Evolutionary conservation across 2,329 filamentous ascomycete species (phyloP).

Genomic region (Diplocarpon rosae): DNA sequence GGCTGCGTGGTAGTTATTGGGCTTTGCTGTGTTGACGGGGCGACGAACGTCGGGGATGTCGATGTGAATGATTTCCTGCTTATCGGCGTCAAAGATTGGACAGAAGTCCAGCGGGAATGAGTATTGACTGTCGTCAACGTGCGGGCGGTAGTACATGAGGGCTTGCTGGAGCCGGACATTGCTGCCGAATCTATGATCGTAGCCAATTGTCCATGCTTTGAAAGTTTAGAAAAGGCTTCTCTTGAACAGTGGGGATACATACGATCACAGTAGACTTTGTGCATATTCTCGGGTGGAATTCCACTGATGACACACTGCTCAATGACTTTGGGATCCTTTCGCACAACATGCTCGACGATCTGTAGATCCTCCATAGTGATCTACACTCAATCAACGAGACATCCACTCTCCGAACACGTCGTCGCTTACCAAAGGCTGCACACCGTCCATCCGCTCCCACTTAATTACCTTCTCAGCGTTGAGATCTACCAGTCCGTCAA

Average conservation of each 20-base stretch:
- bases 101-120: constrained; percentile 88
- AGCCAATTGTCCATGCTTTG: constrained; percentile 82
- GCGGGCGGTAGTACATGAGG: constrained; percentile 87
- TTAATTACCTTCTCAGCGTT: constrained; percentile 52
- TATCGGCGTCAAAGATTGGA: constrained; percentile 78
- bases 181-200: constrained; percentile 80
- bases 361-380: constrained; percentile 89
- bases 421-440: constrained; percentile 62
- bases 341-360: constrained; percentile 63
- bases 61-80: constrained; percentile 47
- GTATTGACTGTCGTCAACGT: constrained; percentile 81
- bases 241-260: constrained; percentile 25
- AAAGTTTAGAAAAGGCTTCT: constrained; percentile 12
- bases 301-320: constrained; percentile 81
- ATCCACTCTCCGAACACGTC: neutral
- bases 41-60: constrained; percentile 64
- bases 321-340: constrained; percentile 75
- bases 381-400: constrained; percentile 29
- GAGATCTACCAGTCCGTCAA: constrained; percentile 72
- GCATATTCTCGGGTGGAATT: constrained; percentile 72
- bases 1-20: constrained; percentile 71
- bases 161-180: constrained; percentile 76
- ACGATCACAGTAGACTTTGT: constrained; percentile 92
- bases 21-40: constrained; percentile 58
- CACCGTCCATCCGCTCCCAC: constrained; percentile 66